Evolutionary conservation across 1,139 yeast genomes (phyloP), one percentile per base, ranked within the genome.

Genomic region (Zygosaccharomyces pseudobailii): DNA sequence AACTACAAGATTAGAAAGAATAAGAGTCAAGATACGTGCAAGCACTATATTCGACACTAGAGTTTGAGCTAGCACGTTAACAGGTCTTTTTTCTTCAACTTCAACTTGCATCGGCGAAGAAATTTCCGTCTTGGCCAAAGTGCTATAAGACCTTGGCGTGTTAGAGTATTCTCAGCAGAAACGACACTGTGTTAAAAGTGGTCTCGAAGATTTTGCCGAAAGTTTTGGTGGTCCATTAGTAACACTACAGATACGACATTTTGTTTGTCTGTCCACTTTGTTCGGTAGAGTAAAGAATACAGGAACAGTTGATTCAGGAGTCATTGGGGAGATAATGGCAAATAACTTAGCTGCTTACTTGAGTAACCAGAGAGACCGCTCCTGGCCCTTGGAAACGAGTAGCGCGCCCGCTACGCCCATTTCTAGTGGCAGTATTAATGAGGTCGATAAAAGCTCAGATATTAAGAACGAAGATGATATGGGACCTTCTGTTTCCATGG

Each of bases 401-500:
- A 44, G 43, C 17, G 40, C 40, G 13, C 41, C 46, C 31, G 31
- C 39, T 6, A 45, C 42, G 24, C 46, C 48, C 13, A 30, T 34
- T 10, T 32, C 45, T 25, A 34, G 28, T 21, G 27, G 41, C 22
- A 42, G 28, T 19, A 24, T 31, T 20, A 34, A 39, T 38, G 37
- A 42, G 19, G 32, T 21, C 17, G 34, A 22, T 28, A 46, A 23
- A 30, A 47, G 21, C 19, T 21, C 30, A 32, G 40, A 25, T 33
- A 40, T 34, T 22, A 30, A 34, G 25, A 32, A 34, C 17, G 28
- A 59, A 30, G 68, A 65, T n/a, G 66, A 63, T 40, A 57, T 65
- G 65, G 70, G 70, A 6, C 70, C 70, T 8, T 62, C 67, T 9
- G 60, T 64, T 1, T 72, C 76, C 9, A 69, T 69, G 64, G 76